Base-by-base conservation (phyloP, 306 rosid species). In the Rosa lucieae region DNA sequence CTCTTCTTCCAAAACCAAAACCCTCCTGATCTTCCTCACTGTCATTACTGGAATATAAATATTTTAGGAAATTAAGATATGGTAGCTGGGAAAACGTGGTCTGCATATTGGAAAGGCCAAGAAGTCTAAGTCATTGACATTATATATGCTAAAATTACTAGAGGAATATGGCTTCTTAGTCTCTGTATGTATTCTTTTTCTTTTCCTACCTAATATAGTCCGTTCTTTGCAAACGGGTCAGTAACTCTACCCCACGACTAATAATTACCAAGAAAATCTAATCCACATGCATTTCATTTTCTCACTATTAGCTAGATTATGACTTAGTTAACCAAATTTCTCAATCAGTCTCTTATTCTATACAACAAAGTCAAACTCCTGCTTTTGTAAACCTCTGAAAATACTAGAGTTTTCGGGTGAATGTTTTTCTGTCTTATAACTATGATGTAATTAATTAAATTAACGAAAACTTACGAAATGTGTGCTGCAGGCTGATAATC, bases 401-500 rank as follows among this genome's bases (percentile, higher is more conserved):
- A 66, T 35, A 15, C 70, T 7, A 29, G n/a, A 5, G 68, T 32
- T 62, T 29, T 12, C 17, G 2, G 23, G 13, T 37, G 9, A 37
- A 14, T 66, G 21, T 17, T 8, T 3, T 13, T 29, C 43, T 63
- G 69, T 65, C 2, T 65, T 37, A 7, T 32, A 32, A 65, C 40
- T 65, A 7, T 7, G 44, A 65, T 65, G 46, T 65, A 61, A 56
- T 7, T 61, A 29, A 12, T 56, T 56, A 51, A 51, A 56, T 8
- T 56, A 56, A 7, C 5, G 40, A n/a, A 59, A 59, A 21, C 35
- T 59, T 10, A 11, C 8, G 32, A 26, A 14, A 70, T 67, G 12
- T 10, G 42, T 78, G 78, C 72, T 84, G 73, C 96, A 96, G 99
- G 99, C 94, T 6, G 99, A 96, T 80, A 84, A 77, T 80, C 81